Percentiles rank a stretch among this genome's conserved stretches.
phyloP scores from a whole-genome alignment of 2,329 filamentous ascomycete genomes.

The Diaporthe citri region DNA sequence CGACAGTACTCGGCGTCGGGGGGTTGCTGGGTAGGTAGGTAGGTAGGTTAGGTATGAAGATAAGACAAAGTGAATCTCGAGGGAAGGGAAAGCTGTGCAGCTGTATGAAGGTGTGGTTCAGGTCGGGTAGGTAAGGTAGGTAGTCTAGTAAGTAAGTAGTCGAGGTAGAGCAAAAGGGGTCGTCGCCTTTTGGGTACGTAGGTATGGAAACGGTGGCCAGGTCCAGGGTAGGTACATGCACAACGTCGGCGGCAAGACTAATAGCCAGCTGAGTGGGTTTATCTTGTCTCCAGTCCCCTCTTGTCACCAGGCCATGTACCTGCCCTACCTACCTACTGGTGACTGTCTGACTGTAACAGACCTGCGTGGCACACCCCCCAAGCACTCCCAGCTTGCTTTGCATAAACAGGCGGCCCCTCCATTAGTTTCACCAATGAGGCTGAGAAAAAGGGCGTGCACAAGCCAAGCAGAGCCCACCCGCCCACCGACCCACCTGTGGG shows the following conservation, averaged over 20 bases:
- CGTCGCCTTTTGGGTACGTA: slow-evolving; percentile 24
- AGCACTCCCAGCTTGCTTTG: slow-evolving; percentile 25
- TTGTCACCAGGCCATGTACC: not conserved
- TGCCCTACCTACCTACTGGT: not conserved
- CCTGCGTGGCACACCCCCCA: not conserved
- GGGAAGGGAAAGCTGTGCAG: slow-evolving; percentile 10
- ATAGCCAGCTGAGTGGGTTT: not conserved
- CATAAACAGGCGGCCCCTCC: slow-evolving; percentile 27
- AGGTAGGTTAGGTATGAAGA: not conserved
- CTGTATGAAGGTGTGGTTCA: slow-evolving; percentile 11
- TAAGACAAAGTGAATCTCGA: not conserved
- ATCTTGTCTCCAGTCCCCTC: not conserved
- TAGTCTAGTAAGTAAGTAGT: not conserved
- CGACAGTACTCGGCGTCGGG: slow-evolving; percentile 9
- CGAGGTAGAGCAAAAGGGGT: slow-evolving; percentile 10
- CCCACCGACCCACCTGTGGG: slow-evolving; percentile 28
- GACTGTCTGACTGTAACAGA: slow-evolving; percentile 5
- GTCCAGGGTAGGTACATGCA: slow-evolving; percentile 26
- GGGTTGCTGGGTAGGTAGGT: not conserved
- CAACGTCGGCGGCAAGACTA: slow-evolving; percentile 14
- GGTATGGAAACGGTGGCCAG: slow-evolving; percentile 30
- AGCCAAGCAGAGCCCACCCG: slow-evolving; percentile 25
- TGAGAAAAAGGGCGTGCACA: slow-evolving; percentile 24
- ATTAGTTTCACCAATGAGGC: slow-evolving; percentile 33
- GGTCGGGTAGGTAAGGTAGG: not conserved